A percentile compares a stretch with the other conserved stretches of the same genome.
Evolutionary conservation across 345 rosid species (phyloP).

Genomic region (Camelina hispida): DNA sequence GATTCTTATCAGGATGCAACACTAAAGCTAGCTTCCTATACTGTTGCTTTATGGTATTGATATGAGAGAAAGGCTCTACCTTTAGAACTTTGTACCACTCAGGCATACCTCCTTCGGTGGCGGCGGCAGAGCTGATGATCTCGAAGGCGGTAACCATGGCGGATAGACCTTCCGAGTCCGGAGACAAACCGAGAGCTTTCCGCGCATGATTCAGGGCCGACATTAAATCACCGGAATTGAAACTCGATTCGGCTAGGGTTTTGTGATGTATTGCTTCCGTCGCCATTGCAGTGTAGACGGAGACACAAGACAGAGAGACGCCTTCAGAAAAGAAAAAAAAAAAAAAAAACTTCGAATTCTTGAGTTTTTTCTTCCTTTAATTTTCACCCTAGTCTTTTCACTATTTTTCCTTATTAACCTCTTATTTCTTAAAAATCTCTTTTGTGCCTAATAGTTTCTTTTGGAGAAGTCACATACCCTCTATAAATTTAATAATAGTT

Average conservation of each 20-base stretch:
- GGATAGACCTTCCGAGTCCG: slow-evolving; percentile 61
- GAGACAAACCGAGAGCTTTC: slow-evolving; percentile 64
- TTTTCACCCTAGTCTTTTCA: slow-evolving; percentile 27
- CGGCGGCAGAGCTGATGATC: slow-evolving; percentile 55
- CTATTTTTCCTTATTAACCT: slow-evolving; percentile 13
- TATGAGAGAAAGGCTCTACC: slow-evolving; percentile 87
- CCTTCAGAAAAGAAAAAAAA: slow-evolving; percentile 5
- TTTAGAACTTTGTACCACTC: slow-evolving; percentile 84
- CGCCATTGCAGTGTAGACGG: slow-evolving; percentile 33
- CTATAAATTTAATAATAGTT: no score
- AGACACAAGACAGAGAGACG: slow-evolving; percentile 17
- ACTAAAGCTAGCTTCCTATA: slow-evolving; percentile 72
- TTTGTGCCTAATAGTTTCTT: not conserved
- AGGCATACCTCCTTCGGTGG: slow-evolving; percentile 46
- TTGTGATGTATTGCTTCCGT: slow-evolving; percentile 58
- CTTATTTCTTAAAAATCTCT: not conserved
- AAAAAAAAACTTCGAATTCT: not conserved
- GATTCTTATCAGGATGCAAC: slow-evolving; percentile 85
- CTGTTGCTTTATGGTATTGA: slow-evolving; percentile 65
- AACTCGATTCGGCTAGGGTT: slow-evolving; percentile 60
- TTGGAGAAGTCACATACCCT: not conserved
- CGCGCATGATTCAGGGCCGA: slow-evolving; percentile 69
- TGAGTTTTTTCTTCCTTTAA: not conserved
- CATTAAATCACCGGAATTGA: slow-evolving; percentile 52
- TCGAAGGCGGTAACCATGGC: slow-evolving; percentile 71